These are phyloP conservation scores for Otatea glauca DNA, from an alignment of 176 grass and related monocot species.

Conservation along the genomic window DNA sequence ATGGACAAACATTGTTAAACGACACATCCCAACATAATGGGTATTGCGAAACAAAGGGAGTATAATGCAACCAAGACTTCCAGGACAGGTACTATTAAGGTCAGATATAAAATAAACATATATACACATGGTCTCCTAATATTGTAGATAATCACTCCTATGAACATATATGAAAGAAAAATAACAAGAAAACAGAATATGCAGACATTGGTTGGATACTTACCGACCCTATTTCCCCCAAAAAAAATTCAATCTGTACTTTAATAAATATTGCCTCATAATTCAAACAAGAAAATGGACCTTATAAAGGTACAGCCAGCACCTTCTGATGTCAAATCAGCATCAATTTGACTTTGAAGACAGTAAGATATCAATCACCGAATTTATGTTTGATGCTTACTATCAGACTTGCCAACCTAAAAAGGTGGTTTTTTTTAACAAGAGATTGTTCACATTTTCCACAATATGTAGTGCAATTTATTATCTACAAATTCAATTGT, in stretches of 20 bases:
- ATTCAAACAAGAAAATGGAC: slow-evolving; percentile 10
- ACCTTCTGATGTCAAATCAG: slow-evolving; percentile 3
- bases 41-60: background rate
- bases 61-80: background rate
- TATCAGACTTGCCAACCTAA: background rate
- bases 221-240: background rate
- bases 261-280: background rate
- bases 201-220: slow-evolving; percentile 5
- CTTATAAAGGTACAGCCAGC: background rate
- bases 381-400: background rate
- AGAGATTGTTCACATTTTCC: background rate
- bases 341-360: slow-evolving; percentile 4
- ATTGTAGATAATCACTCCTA: background rate
- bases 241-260: background rate
- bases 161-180: background rate
- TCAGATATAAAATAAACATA: background rate
- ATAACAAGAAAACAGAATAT: background rate
- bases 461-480: background rate
- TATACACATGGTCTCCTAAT: background rate
- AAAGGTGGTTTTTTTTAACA: background rate
- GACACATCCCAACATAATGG: background rate
- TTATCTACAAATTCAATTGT: background rate
- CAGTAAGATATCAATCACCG: background rate
- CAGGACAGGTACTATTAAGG: background rate
- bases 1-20: background rate